phyloP scores from a whole-genome alignment of 805 yeast species.

The Middelhovenomyces tepae region DNA sequence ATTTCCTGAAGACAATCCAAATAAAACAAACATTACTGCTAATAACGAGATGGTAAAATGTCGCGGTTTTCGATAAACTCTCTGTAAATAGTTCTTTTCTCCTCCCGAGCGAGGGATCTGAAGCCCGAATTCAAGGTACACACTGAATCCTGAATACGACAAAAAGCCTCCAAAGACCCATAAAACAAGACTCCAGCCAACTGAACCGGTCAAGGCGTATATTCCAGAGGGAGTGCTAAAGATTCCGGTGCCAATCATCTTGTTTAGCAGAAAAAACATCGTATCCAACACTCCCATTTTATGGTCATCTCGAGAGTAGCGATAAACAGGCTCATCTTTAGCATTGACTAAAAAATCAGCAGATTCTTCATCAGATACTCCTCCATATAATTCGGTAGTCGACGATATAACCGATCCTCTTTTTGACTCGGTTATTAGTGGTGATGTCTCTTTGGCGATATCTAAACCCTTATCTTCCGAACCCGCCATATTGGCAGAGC shows the following conservation, averaged over 20 bases:
- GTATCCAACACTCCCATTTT: conserved; percentile 28
- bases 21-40: conserved; percentile 45
- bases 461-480: too few relatives aligned
- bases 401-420: too few relatives aligned
- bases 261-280: conserved; percentile 44
- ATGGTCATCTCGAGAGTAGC: conserved; percentile 2
- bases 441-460: too few relatives aligned
- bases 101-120: conserved; percentile 62
- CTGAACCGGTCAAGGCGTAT: conserved; percentile 46
- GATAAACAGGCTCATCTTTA: conserved; percentile 8
- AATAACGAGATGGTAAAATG: conserved; percentile 42
- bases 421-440: too few relatives aligned
- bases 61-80: conserved; percentile 46
- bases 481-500: too few relatives aligned
- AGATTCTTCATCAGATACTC: conserved; percentile 3
- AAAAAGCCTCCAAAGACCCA: conserved; percentile 59
- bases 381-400: conserved; percentile 1
- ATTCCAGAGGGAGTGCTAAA: conserved; percentile 61
- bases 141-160: conserved; percentile 45
- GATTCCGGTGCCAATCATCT: conserved; percentile 70
- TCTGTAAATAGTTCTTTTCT: conserved; percentile 56
- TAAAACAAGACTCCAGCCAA: conserved; percentile 45
- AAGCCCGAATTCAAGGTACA: conserved; percentile 57
- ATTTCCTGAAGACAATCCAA: conserved; percentile 57
- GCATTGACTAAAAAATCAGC: conserved; percentile 7